phyloP scores from a whole-genome alignment of 108 stramenopile species.

The Pseudonitzschia pungens region DNA sequence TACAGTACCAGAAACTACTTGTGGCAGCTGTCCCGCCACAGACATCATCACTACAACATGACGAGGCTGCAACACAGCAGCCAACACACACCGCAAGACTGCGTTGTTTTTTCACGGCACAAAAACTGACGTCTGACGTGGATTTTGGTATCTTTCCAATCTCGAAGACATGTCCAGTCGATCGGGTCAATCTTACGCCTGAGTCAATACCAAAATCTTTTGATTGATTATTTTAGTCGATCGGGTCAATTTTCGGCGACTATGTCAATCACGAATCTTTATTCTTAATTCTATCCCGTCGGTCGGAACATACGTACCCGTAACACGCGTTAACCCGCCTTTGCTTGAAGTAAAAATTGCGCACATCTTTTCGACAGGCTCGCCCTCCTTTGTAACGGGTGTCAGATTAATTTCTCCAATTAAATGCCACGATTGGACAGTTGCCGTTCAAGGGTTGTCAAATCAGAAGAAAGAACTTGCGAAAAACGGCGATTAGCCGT shows the following conservation, averaged over 20 bases:
- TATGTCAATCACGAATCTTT: background rate
- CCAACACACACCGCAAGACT: background rate
- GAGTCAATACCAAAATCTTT: background rate
- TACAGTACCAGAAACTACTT: no score
- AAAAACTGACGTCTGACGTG: background rate
- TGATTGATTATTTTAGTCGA: background rate
- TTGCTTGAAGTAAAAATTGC: background rate
- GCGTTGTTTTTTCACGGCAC: background rate
- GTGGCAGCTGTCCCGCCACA: background rate
- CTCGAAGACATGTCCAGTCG: background rate
- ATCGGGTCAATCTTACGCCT: background rate
- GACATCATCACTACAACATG: background rate
- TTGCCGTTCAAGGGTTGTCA: background rate
- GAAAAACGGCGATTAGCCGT: background rate
- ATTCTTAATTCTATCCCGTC: background rate
- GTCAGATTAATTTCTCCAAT: background rate
- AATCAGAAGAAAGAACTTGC: background rate
- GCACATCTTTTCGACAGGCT: background rate
- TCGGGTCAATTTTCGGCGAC: background rate
- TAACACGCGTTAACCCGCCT: background rate
- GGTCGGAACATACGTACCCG: no score
- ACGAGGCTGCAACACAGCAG: background rate
- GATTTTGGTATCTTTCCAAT: conserved; percentile 1
- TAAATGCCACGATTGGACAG: background rate
- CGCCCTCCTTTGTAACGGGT: background rate